Conservation (phyloP, 208 protist species). For the Strigomonas oncopelti region DNA sequence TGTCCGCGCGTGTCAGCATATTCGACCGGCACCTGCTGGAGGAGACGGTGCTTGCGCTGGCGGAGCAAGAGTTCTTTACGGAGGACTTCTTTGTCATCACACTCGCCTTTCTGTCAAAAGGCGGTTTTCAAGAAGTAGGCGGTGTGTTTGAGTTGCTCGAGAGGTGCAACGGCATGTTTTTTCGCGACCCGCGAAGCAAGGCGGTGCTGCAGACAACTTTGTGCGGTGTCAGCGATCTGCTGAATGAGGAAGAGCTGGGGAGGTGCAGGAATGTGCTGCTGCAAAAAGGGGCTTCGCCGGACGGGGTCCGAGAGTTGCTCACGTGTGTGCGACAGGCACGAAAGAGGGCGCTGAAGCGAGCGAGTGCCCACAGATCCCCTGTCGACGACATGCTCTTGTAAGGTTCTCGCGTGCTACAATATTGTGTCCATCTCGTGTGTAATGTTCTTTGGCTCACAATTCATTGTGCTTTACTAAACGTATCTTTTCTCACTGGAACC, state of each 20-base stretch:
- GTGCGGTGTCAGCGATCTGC: slow-evolving; percentile 34
- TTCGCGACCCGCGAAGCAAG: slow-evolving; percentile 26
- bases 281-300: slow-evolving; percentile 24
- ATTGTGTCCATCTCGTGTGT: too few relatives aligned
- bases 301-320: slow-evolving; percentile 38
- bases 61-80: slow-evolving; percentile 58
- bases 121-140: slow-evolving; percentile 59
- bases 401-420: too few relatives aligned
- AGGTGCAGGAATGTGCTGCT: slow-evolving; percentile 38
- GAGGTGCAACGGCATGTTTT: slow-evolving; percentile 35
- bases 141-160: slow-evolving; percentile 35
- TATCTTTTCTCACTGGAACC: too few relatives aligned
- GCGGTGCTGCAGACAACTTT: slow-evolving; percentile 43
- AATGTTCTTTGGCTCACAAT: neutral
- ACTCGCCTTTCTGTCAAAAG: slow-evolving; percentile 46
- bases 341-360: neutral
- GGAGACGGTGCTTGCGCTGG: slow-evolving; percentile 53
- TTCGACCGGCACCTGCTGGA: slow-evolving; percentile 60
- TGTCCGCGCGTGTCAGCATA: slow-evolving; percentile 40
- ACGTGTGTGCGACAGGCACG: neutral
- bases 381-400: slow-evolving; percentile 23
- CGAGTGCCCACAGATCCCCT: slow-evolving; percentile 10
- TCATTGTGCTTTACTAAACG: too few relatives aligned
- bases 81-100: slow-evolving; percentile 78
- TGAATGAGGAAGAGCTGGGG: slow-evolving; percentile 62